Base-by-base conservation (phyloP, 2,329 filamentous ascomycete species). In the Paradendryphiella salina region DNA sequence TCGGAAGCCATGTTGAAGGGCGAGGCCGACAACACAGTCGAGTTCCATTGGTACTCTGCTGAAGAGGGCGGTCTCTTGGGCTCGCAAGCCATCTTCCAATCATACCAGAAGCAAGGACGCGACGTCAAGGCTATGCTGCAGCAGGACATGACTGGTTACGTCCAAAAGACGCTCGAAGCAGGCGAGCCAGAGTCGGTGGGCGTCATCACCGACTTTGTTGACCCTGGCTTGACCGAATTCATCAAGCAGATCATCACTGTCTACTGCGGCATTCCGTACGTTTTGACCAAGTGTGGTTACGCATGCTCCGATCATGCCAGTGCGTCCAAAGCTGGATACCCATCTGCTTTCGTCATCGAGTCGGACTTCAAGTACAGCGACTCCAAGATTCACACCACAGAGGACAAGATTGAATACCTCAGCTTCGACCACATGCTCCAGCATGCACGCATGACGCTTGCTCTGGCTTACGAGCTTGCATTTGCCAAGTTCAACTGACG, bases 121-220 rank as follows among this genome's bases (percentile, higher is more conserved):
- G 85, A 93, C 59, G 82, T 97, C 73, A 95, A 93, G 77, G 93
- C 93, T 28, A 97, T 97, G 94, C 83, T 97, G 46, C 93, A 97
- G 77, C 93, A 97, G 75, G 93, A 97, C 74, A 97, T 97, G 93
- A 72, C 70, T 1, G 93, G 93, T 14, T 96, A 88, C 71, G 82
- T 91, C 4, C 85, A 92, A 71, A 86, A 86, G 65, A 96, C 91
- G 0, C 76, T 94, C 15, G 88, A 94, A 59, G 87, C 89, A 3
- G 91, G 91, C 52, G 81, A 89, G 73, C 82, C 85, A 4, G 93
- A 96, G 79, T 87, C 85, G 37, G 89, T 97, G 2, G 93, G 93
- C 35, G 89, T 97, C 43, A 96, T 97, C 66, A 91, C 89, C 4
- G 93, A 97, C 74, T 96, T 82, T 64, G 93, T 97, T 36, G 88